Percentiles rank a stretch among this genome's conserved stretches.
Evolutionary conservation across 2,329 filamentous ascomycete species (phyloP).

Genomic region (Zymoseptoria passerinii): DNA sequence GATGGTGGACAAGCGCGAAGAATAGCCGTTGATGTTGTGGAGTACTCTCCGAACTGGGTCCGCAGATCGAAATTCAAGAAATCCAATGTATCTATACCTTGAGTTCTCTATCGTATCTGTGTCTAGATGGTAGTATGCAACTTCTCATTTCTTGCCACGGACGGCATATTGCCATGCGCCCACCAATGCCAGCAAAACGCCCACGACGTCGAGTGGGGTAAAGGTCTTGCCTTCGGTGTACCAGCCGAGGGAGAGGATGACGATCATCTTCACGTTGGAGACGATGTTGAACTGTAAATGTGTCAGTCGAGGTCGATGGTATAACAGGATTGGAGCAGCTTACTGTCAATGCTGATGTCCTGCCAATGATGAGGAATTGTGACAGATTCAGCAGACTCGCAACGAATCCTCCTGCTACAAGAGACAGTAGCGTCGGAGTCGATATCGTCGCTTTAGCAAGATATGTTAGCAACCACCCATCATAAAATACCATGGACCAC

Average conservation of each 20-base stretch:
- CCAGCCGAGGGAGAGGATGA: constrained; percentile 3
- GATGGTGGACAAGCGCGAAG: neutral
- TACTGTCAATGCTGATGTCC: constrained; percentile 7
- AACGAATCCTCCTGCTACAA: constrained; percentile 2
- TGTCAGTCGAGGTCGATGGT: neutral
- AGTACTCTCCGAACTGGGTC: neutral
- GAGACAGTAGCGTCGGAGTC: neutral
- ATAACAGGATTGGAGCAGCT: neutral
- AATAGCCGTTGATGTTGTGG: too few relatives aligned
- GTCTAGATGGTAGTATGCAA: neutral
- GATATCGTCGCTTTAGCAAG: neutral
- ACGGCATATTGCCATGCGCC: constrained; percentile 6
- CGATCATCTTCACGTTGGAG: constrained; percentile 6
- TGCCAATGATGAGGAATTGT: constrained; percentile 7
- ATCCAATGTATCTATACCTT: neutral
- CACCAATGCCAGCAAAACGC: constrained; percentile 1
- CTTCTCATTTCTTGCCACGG: neutral
- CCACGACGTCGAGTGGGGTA: constrained; percentile 1
- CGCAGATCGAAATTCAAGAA: neutral
- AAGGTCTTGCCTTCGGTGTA: constrained; percentile 6
- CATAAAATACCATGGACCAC: neutral
- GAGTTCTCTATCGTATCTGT: neutral
- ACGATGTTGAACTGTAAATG: constrained; percentile 5
- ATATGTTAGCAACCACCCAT: neutral
- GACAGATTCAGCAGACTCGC: constrained; percentile 7